Conservation (phyloP, 176 grass and related monocot species). For the Metroxylon sagu region DNA sequence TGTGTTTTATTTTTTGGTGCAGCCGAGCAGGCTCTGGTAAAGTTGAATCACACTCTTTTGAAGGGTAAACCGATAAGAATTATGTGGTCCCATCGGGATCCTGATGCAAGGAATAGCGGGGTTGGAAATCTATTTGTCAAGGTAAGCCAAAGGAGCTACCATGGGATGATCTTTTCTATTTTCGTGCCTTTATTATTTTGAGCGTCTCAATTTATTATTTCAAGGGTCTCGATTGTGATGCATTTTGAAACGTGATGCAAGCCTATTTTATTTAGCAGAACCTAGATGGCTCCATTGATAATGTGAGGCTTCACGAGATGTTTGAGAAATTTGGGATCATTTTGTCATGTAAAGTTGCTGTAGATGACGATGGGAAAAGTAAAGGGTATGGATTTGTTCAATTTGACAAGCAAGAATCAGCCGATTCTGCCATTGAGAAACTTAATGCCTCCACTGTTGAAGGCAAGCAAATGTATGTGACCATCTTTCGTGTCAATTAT, state of each 20-base stretch:
- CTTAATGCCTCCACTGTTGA: slow-evolving; percentile 45
- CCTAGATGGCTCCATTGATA: slow-evolving; percentile 35
- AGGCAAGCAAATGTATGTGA: slow-evolving; percentile 42
- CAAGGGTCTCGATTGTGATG: background rate
- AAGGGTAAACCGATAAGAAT: slow-evolving; percentile 62
- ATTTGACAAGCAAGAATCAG: slow-evolving; percentile 41
- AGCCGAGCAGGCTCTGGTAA: slow-evolving; percentile 47
- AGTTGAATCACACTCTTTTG: slow-evolving; percentile 57
- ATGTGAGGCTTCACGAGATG: slow-evolving; percentile 47
- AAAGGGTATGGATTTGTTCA: slow-evolving; percentile 76
- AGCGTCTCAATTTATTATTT: background rate
- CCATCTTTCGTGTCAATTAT: background rate
- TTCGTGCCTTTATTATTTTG: background rate
- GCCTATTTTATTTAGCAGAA: slow-evolving; percentile 36
- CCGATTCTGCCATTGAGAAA: slow-evolving; percentile 40
- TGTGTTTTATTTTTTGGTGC: background rate
- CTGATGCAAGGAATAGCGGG: slow-evolving; percentile 54
- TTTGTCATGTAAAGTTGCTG: slow-evolving; percentile 68
- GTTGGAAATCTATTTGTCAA: slow-evolving; percentile 89
- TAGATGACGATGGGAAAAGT: slow-evolving; percentile 49
- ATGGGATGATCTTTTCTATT: background rate
- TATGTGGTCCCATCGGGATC: slow-evolving; percentile 78
- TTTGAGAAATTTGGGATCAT: slow-evolving; percentile 64
- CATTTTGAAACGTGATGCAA: background rate
- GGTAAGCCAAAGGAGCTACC: slow-evolving; percentile 21